These are phyloP conservation scores for Roridomyces roridus DNA, from an alignment of 768 basidiomycete genomes.

Conservation along the genomic window DNA sequence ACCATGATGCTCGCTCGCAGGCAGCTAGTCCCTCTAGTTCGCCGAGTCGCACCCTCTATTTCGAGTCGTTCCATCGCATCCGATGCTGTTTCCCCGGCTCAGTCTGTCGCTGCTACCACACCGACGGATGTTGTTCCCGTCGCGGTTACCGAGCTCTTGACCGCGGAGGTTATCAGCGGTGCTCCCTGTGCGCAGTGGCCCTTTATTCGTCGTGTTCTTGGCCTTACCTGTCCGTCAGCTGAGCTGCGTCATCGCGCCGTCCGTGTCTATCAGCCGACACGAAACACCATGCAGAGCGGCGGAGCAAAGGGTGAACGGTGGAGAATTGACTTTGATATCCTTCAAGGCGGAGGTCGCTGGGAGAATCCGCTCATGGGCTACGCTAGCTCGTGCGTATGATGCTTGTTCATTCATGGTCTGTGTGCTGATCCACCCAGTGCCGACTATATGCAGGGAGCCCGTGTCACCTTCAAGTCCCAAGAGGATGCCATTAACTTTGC, in stretches of 20 bases:
- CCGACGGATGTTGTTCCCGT: constrained; percentile 48
- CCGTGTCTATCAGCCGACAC: constrained; percentile 91
- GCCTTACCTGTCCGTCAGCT: constrained; percentile 46
- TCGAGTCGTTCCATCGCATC: constrained; percentile 38
- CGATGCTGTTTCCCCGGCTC: constrained; percentile 32
- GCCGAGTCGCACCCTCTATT: constrained; percentile 27
- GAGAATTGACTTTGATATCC: constrained; percentile 93
- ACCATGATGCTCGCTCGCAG: constrained; percentile 49
- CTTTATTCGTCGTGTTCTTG: background rate
- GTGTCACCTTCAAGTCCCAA: constrained; percentile 81
- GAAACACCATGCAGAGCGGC: constrained; percentile 96
- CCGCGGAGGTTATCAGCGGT: constrained; percentile 85
- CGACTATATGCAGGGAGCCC: constrained; percentile 95
- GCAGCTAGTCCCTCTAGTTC: constrained; percentile 35
- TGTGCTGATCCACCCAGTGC: constrained; percentile 56
- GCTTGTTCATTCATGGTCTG: background rate
- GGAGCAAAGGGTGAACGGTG: constrained; percentile 85
- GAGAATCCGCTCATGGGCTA: constrained; percentile 99
- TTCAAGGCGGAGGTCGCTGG: constrained; percentile 93
- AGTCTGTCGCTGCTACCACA: constrained; percentile 25
- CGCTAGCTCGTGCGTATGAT: constrained; percentile 80
- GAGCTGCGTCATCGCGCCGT: constrained; percentile 88
- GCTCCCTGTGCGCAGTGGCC: constrained; percentile 69
- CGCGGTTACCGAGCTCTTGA: constrained; percentile 63
- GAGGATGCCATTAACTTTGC: constrained; percentile 95